phyloP scores from a whole-genome alignment of 139 green algal species.

The Chlorella sorokiniana region DNA sequence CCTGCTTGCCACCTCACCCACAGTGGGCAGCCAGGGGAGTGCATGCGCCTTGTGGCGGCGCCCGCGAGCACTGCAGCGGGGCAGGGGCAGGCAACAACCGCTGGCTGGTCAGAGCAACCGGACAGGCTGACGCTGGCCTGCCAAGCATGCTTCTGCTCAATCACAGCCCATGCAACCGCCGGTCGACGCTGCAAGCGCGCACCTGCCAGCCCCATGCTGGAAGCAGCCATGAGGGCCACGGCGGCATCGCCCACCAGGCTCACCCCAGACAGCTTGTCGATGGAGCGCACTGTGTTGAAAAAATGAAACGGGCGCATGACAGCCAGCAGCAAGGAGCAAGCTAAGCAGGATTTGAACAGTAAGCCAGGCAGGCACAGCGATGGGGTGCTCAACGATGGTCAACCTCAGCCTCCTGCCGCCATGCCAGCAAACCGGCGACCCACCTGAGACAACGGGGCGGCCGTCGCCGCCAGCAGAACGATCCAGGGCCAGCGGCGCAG shows the following conservation, averaged over 20 bases:
- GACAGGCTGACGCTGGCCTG: no score
- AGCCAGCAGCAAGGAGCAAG: background rate
- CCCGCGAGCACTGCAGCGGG: constrained; percentile 10
- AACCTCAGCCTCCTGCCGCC: background rate
- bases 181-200: background rate
- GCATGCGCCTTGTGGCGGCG: constrained; percentile 2
- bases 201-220: background rate
- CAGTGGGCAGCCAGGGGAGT: constrained; percentile 17
- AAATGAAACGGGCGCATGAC: background rate
- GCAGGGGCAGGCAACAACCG: background rate
- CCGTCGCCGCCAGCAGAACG: constrained; percentile 10
- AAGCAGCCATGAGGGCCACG: background rate
- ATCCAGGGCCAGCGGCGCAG: constrained; percentile 32
- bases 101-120: no score
- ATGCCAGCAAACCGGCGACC: background rate
- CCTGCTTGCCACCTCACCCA: background rate
- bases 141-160: no score
- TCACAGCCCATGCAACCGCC: background rate
- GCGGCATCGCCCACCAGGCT: constrained; percentile 11
- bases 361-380: background rate
- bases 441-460: constrained; percentile 10
- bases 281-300: background rate
- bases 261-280: constrained; percentile 22
- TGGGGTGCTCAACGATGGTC: background rate
- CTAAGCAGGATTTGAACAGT: background rate